Percentiles rank a stretch among this genome's conserved stretches.
Evolutionary conservation across 441 rosid species (phyloP).

Genomic region (Breynia disticha): DNA sequence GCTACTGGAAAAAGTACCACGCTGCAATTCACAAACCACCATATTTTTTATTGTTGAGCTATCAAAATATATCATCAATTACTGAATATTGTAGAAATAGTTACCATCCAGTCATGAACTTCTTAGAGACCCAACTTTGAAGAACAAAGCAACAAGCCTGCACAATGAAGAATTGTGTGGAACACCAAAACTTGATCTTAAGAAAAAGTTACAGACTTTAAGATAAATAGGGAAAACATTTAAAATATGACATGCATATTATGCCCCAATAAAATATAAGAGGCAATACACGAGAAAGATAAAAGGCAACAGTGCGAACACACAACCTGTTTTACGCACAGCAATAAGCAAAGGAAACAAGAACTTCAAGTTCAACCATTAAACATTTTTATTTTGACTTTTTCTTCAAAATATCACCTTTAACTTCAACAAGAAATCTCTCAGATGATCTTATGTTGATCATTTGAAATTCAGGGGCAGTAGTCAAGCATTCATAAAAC

Average conservation of each 20-base stretch:
- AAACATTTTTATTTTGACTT: no score
- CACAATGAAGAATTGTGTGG: slow-evolving; percentile 8
- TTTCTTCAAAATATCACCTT: no score
- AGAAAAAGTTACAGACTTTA: not conserved
- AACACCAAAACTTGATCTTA: not conserved
- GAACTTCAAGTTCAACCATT: no score
- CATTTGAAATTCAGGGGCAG: no score
- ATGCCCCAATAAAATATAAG: no score
- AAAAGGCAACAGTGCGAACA: no score
- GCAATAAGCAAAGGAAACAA: no score
- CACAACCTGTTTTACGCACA: no score
- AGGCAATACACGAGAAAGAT: no score
- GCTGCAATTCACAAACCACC: slow-evolving; percentile 38
- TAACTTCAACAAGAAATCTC: no score
- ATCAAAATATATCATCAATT: slow-evolving; percentile 4
- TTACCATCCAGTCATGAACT: slow-evolving; percentile 99
- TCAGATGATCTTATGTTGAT: no score
- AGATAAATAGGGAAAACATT: not conserved
- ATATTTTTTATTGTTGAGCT: slow-evolving; percentile 16
- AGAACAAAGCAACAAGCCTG: slow-evolving; percentile 89
- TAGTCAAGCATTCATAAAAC: no score
- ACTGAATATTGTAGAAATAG: slow-evolving; percentile 7
- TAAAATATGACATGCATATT: not conserved
- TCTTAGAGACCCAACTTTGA: slow-evolving; percentile 91
- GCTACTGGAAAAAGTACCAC: slow-evolving; percentile 93